Base-by-base conservation (phyloP, 2,329 filamentous ascomycete genomes). In the Madurella fahalii region DNA sequence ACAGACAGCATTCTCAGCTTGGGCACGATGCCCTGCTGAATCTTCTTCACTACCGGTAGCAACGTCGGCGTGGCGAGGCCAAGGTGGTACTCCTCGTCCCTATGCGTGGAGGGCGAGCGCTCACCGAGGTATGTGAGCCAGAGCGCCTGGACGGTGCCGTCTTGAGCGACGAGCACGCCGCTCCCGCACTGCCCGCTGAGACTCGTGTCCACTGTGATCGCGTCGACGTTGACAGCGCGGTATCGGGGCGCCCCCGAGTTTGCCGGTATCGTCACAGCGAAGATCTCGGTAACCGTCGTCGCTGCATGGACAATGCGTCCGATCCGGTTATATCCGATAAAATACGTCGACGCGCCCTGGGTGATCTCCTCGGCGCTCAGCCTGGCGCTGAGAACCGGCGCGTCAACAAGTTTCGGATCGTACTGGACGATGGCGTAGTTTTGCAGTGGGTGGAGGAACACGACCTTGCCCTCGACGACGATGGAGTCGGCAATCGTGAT, bases 41-140 rank as follows among this genome's bases (percentile, higher is more conserved):
- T 90, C 68, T 95, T 85, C 17, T 86, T 82, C 41, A 96, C 80
- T n/a, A 99, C 88, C 0, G 93, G 91, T 1, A 96, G 80, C 11
- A 99, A 77, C 15, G 90, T 91, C 4, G 92, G 90, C 0, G 92
- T 95, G 15, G 90, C 88, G 51, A 97, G 81, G 47, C 94, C 94
- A 5, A 99, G 85, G 67, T 97, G 93, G 66, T 99, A 99, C 71
- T 99, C 94, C 61, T 95, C 89, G 64, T 99, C 94, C 61, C 95
- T 89, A 63, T 90, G 85, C 53, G 83, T 87, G 66, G 85, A 85
- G 1, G 84, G 79, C 5, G 83, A 87, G 34, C 93, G 86, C 72
- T 99, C 94, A 47, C 94, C 94, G 1, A 99, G 84, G 69, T 99
- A 99, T 7, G 92, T 96, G 51, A 99, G 78, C 95, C 95, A 99